phyloP scores from a whole-genome alignment of 441 rosid genomes.

The Croton laevigatus region DNA sequence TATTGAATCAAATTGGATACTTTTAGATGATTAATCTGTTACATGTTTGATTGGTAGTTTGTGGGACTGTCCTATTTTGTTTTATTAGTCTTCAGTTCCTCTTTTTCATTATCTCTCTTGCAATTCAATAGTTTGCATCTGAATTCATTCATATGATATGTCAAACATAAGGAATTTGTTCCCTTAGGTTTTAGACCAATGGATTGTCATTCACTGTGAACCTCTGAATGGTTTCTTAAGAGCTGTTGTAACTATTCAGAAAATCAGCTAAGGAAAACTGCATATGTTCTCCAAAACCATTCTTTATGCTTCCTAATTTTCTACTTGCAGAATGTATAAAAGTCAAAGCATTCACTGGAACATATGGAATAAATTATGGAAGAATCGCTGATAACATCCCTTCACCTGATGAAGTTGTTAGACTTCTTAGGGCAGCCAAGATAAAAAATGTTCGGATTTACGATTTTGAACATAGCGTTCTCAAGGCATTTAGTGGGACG shows the following conservation, averaged over 20 bases:
- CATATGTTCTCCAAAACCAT: not conserved
- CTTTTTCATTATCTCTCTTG: not conserved
- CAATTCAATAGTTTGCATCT: not conserved
- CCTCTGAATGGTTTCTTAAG: not conserved
- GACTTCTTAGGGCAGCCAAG: constrained; percentile 75
- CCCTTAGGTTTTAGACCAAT: not conserved
- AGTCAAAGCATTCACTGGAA: constrained; percentile 66
- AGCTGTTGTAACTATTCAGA: not conserved
- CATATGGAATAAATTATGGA: constrained; percentile 94
- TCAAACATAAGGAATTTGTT: not conserved
- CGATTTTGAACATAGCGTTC: constrained; percentile 80
- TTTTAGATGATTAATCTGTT: not conserved
- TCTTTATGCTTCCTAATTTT: constrained; percentile 14
- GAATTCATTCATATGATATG: not conserved
- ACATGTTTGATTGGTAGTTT: constrained; percentile 1
- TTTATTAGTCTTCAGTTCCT: not conserved
- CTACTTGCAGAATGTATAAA: constrained; percentile 34
- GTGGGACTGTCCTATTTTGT: not conserved
- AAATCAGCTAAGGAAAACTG: not conserved
- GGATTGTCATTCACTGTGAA: not conserved
- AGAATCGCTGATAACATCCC: constrained; percentile 87
- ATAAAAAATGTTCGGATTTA: constrained; percentile 81
- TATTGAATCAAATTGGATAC: not conserved
- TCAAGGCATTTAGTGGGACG: constrained; percentile 71
- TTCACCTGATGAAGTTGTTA: constrained; percentile 79